Evolutionary conservation across 768 basidiomycete species (phyloP).

Genomic region (Auricularia sp.): DNA sequence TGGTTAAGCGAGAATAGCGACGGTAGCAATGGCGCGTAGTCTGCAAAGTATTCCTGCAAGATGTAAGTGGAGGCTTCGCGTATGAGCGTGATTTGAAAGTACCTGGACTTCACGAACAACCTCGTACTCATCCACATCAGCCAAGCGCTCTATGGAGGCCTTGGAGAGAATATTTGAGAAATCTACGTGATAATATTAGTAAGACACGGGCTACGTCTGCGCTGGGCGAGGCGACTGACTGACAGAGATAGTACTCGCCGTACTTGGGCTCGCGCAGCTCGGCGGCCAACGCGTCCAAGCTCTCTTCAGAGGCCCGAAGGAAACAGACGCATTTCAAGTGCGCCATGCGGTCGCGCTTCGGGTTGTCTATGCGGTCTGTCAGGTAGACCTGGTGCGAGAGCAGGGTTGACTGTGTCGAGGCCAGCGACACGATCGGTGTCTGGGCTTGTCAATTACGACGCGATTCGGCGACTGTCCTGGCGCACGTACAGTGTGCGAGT

Average conservation of each 20-base stretch:
- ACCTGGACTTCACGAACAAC: constrained; percentile 97
- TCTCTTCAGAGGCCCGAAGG: constrained; percentile 71
- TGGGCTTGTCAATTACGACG: constrained; percentile 21
- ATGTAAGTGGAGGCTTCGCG: too few species aligned
- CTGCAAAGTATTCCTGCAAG: constrained; percentile 89
- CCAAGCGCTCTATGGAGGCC: constrained; percentile 81
- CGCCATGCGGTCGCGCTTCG: constrained; percentile 78
- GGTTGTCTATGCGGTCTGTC: constrained; percentile 96
- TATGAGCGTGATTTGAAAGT: neutral
- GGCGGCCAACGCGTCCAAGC: constrained; percentile 69
- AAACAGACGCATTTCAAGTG: constrained; percentile 98
- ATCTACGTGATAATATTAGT: constrained; percentile 38
- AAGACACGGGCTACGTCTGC: neutral
- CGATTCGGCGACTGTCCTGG: constrained; percentile 1
- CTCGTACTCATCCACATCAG: constrained; percentile 91
- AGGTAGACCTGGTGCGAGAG: constrained; percentile 95
- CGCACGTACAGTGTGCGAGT: constrained; percentile 75
- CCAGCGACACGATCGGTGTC: constrained; percentile 94
- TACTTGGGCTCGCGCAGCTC: constrained; percentile 89
- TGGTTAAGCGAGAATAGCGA: constrained; percentile 83
- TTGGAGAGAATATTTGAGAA: constrained; percentile 94
- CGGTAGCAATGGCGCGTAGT: constrained; percentile 82
- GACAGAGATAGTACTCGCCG: constrained; percentile 98
- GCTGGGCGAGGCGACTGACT: constrained; percentile 37
- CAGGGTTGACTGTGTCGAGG: constrained; percentile 87